Conservation (phyloP, 176 grass and related monocot species). For the Panicum miliaceum region DNA sequence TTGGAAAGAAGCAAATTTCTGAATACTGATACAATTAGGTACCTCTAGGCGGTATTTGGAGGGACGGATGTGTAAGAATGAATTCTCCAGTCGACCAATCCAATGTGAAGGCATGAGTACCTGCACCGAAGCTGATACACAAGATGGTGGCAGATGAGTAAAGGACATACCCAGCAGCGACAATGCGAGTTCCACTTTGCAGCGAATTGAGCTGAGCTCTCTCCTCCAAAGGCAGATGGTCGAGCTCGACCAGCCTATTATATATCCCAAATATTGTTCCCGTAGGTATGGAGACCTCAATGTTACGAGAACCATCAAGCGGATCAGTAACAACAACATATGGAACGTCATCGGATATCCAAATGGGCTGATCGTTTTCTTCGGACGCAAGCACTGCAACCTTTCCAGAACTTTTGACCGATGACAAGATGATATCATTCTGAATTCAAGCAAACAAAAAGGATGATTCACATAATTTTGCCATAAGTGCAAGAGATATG, state of each 20-base stretch:
- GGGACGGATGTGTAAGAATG: conserved; percentile 81
- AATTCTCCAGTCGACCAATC: conserved; percentile 82
- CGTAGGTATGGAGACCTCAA: conserved; percentile 90
- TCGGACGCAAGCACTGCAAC: conserved; percentile 83
- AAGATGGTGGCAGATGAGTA: conserved; percentile 95
- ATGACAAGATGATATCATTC: conserved; percentile 92
- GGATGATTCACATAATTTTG: neutral
- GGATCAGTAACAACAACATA: conserved; percentile 86
- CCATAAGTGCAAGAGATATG: neutral
- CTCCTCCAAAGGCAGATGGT: conserved; percentile 79
- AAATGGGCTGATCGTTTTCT: conserved; percentile 80
- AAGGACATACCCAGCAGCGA: conserved; percentile 81
- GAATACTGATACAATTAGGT: neutral
- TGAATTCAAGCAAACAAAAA: conserved; percentile 42
- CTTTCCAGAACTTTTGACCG: conserved; percentile 77
- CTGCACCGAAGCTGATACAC: conserved; percentile 71
- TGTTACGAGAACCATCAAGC: conserved; percentile 94
- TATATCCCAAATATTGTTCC: conserved; percentile 96
- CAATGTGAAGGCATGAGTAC: conserved; percentile 83
- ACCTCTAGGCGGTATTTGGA: conserved; percentile 85
- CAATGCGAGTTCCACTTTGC: conserved; percentile 64
- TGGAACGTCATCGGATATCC: conserved; percentile 56
- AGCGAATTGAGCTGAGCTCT: conserved; percentile 84
- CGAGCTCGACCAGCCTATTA: conserved; percentile 67
- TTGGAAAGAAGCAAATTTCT: neutral